These are phyloP conservation scores for Puccinia brachypodii DNA, from an alignment of 1,284 basidiomycete genomes.

Conservation along the genomic window DNA sequence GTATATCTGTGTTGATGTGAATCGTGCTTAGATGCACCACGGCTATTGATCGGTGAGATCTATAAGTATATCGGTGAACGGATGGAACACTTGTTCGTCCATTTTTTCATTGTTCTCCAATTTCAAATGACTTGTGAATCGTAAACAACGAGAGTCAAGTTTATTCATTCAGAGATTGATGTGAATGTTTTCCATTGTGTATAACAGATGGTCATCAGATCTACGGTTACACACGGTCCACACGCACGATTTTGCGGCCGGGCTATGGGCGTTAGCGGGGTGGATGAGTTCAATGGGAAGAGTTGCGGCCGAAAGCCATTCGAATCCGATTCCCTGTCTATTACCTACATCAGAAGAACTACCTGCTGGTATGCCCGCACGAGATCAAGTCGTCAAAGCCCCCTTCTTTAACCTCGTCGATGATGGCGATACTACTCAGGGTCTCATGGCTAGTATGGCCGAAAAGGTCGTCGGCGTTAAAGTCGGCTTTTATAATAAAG, in stretches of 20 bases:
- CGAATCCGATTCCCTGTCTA: conserved; percentile 35
- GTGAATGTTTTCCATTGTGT: neutral
- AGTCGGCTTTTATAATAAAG: conserved; percentile 46
- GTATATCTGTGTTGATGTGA: neutral
- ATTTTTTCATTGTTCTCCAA: neutral
- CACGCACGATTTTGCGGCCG: conserved; percentile 43
- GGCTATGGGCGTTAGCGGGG: conserved; percentile 36
- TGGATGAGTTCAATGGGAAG: conserved; percentile 47
- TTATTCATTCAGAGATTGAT: conserved; percentile 34
- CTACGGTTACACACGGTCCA: conserved; percentile 45
- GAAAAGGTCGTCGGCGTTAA: conserved; percentile 77
- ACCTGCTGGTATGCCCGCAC: conserved; percentile 50
- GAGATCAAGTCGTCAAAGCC: conserved; percentile 46
- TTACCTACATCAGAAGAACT: conserved; percentile 42
- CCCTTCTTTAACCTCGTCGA: conserved; percentile 62
- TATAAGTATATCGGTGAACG: conserved; percentile 51
- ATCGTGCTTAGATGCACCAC: conserved; percentile 45
- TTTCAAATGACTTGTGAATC: neutral
- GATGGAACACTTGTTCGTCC: conserved; percentile 50
- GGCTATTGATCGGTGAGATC: conserved; percentile 50
- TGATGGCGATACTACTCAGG: conserved; percentile 72
- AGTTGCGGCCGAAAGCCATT: conserved; percentile 1
- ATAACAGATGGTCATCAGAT: conserved; percentile 43
- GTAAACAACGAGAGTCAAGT: neutral
- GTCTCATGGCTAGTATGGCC: conserved; percentile 70